These are phyloP conservation scores for Fraxinus dipetala DNA, from an alignment of 305 asterid genomes.

Conservation along the genomic window DNA sequence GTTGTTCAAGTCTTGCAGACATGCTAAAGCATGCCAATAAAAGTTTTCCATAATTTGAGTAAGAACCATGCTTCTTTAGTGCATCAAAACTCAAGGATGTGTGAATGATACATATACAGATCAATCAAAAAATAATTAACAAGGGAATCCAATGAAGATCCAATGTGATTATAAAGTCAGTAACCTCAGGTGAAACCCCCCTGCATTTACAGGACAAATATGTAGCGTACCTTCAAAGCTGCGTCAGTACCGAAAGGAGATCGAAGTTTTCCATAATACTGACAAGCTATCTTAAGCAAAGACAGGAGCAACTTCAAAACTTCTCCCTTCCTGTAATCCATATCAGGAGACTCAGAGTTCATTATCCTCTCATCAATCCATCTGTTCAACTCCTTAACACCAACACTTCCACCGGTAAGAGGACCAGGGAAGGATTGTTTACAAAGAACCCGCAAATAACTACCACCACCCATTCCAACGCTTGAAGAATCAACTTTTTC, in stretches of 20 bases:
- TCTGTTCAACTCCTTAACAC: constrained; percentile 73
- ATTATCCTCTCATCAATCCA: constrained; percentile 87
- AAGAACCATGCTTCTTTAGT: neutral
- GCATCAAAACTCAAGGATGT: neutral
- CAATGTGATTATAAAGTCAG: neutral
- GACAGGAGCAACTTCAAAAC: constrained; percentile 74
- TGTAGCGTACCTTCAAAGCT: constrained; percentile 50
- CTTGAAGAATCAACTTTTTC: constrained; percentile 42
- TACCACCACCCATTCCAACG: constrained; percentile 42
- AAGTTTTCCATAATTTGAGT: neutral
- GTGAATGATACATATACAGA: neutral
- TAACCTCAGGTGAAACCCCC: constrained; percentile 13
- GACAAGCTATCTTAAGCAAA: constrained; percentile 78
- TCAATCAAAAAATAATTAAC: neutral
- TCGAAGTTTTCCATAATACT: constrained; percentile 84
- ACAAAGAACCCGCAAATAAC: constrained; percentile 67
- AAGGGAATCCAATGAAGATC: neutral
- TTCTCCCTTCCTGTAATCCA: constrained; percentile 60
- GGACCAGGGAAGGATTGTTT: constrained; percentile 78
- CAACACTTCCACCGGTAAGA: constrained; percentile 78
- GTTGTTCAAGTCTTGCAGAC: neutral
- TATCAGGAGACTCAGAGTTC: constrained; percentile 43
- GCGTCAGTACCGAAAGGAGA: constrained; percentile 84
- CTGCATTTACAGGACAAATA: constrained; percentile 14
- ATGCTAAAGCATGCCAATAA: neutral